These are phyloP conservation scores for Hypoxylon fragiforme DNA, from an alignment of 495 filamentous ascomycete genomes.

Conservation along the genomic window DNA sequence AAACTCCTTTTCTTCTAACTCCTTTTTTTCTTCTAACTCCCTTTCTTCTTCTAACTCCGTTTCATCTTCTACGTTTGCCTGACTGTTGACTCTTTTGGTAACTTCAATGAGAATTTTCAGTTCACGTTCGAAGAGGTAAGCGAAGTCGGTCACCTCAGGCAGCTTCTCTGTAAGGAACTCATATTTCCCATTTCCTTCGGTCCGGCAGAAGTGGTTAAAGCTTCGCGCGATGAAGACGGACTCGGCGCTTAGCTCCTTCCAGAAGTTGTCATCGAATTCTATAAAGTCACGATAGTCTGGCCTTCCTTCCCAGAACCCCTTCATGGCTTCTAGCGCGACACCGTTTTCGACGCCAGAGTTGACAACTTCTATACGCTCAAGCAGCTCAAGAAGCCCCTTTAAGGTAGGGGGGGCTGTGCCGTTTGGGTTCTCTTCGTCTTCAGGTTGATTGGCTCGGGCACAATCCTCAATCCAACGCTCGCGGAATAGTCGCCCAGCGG, in stretches of 20 bases:
- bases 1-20: conserved; percentile 85
- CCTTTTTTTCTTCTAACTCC: conserved; percentile 70
- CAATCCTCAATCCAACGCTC: conserved; percentile 97
- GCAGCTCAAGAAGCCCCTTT: conserved; percentile 79
- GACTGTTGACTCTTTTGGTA: conserved; percentile 58
- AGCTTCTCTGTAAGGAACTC: conserved; percentile 88
- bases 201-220: conserved; percentile 89
- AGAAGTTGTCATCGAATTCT: conserved; percentile 82
- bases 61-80: conserved; percentile 55
- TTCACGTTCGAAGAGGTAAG: conserved; percentile 78
- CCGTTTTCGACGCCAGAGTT: conserved; percentile 89
- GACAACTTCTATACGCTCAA: conserved; percentile 91
- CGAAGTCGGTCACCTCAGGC: conserved; percentile 89
- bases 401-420: conserved; percentile 65
- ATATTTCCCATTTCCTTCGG: conserved; percentile 67
- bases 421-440: conserved; percentile 49
- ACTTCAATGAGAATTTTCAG: conserved; percentile 73
- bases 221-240: conserved; percentile 84
- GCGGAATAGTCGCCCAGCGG: conserved; percentile 84
- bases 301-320: conserved; percentile 91
- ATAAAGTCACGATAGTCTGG: conserved; percentile 86
- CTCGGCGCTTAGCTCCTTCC: conserved; percentile 83
- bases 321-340: conserved; percentile 89
- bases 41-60: conserved; percentile 55
- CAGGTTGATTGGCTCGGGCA: conserved; percentile 62